Evolutionary conservation across 768 basidiomycete species (phyloP).

Genomic region (Psilocybe tampanensis): DNA sequence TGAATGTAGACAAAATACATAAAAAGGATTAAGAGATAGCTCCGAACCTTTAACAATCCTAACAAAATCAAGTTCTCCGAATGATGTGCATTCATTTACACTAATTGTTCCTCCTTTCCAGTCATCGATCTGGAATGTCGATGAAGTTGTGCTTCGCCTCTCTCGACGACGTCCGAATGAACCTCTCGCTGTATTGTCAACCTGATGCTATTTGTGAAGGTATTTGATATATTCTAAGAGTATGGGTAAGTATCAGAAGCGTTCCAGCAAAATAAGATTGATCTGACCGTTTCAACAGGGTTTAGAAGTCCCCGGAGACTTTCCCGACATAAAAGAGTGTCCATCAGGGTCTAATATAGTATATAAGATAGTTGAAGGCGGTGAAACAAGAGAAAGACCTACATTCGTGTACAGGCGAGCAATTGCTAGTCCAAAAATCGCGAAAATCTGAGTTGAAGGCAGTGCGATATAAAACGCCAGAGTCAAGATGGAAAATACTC

Average conservation of each 20-base stretch:
- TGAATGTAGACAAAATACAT: conserved; percentile 23
- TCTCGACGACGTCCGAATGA: neutral
- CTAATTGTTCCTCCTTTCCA: neutral
- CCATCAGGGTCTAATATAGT: neutral
- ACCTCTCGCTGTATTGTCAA: neutral
- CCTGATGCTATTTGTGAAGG: neutral
- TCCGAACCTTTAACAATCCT: neutral
- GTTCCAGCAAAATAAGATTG: neutral
- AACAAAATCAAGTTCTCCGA: neutral
- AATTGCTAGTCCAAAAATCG: conserved; percentile 27
- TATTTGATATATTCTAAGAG: neutral
- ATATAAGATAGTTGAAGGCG: neutral
- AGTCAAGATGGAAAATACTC: conserved; percentile 46
- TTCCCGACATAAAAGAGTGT: neutral
- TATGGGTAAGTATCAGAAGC: neutral
- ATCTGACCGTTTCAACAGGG: neutral
- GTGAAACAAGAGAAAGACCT: conserved; percentile 16
- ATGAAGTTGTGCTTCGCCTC: neutral
- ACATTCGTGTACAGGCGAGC: conserved; percentile 46
- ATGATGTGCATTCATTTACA: neutral
- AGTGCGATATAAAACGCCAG: conserved; percentile 38
- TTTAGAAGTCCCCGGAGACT: neutral
- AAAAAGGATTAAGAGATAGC: conserved; percentile 18
- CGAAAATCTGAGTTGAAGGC: conserved; percentile 27
- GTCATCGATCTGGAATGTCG: neutral